These are phyloP conservation scores for Chenopodium suecicum DNA, from an alignment of 148 eudicot genomes.

Conservation along the genomic window DNA sequence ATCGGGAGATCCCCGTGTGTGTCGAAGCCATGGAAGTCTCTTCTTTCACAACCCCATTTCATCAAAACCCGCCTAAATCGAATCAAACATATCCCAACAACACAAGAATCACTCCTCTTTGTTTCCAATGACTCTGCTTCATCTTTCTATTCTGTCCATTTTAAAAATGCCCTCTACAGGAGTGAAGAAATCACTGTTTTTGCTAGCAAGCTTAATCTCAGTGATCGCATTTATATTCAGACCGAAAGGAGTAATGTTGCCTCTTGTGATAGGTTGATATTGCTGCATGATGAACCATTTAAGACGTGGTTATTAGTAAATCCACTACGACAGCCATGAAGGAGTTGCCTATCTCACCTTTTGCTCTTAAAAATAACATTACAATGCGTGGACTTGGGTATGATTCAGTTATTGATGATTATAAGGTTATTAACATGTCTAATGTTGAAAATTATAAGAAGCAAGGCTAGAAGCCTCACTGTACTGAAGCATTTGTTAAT, in stretches of 20 bases:
- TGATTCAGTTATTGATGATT: constrained; percentile 18
- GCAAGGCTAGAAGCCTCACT: not conserved
- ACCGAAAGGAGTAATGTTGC: not conserved
- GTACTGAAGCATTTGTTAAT: too few species aligned
- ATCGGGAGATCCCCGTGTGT: constrained; percentile 17
- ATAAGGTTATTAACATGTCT: constrained; percentile 1
- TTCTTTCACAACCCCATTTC: constrained; percentile 22
- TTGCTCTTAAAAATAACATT: not conserved
- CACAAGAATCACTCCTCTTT: not conserved
- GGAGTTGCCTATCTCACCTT: not conserved
- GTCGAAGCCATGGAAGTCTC: constrained; percentile 20
- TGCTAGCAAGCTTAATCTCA: not conserved
- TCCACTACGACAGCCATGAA: constrained; percentile 12
- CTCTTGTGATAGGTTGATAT: constrained; percentile 23
- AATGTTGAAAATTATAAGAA: not conserved
- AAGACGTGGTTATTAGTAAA: constrained; percentile 9
- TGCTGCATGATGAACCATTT: not conserved
- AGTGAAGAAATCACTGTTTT: not conserved
- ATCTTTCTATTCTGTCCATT: not conserved
- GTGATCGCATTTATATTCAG: not conserved
- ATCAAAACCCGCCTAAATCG: constrained; percentile 25
- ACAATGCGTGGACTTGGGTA: constrained; percentile 24
- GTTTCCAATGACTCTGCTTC: not conserved
- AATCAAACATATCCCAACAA: not conserved
- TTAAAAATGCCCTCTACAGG: not conserved